Conservation (phyloP, 1,284 basidiomycete genomes). For the Trichosporon sp. region DNA sequence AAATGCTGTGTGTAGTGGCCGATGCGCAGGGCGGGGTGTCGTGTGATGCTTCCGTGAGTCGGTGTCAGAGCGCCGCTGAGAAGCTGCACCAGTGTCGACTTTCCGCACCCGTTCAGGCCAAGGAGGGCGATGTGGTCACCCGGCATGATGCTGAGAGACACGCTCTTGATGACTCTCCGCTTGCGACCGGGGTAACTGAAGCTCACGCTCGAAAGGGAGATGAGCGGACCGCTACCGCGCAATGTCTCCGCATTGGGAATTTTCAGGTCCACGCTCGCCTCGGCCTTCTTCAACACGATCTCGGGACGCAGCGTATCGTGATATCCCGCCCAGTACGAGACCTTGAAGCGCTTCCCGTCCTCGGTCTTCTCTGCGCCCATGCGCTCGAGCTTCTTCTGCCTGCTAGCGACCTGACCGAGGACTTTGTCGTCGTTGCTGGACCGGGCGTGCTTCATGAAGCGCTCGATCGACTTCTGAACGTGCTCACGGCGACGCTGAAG, state of each 20-base stretch:
- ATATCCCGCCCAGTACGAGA: constrained; percentile 56
- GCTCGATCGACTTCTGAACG: constrained; percentile 24
- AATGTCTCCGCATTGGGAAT: constrained; percentile 52
- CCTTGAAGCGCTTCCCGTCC: constrained; percentile 57
- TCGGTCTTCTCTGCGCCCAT: constrained; percentile 55
- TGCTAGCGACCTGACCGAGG: constrained; percentile 49
- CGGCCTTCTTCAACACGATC: constrained; percentile 53
- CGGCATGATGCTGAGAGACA: constrained; percentile 57
- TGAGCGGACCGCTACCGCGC: constrained; percentile 54
- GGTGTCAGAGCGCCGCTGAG: constrained; percentile 55
- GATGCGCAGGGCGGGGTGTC: constrained; percentile 57
- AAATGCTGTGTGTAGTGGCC: constrained; percentile 51
- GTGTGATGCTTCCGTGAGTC: constrained; percentile 55
- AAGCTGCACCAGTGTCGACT: constrained; percentile 60
- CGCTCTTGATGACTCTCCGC: constrained; percentile 51
- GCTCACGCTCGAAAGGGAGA: constrained; percentile 54
- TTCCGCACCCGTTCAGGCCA: constrained; percentile 56
- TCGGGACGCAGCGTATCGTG: constrained; percentile 51
- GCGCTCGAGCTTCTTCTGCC: constrained; percentile 61
- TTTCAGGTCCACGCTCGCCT: constrained; percentile 52
- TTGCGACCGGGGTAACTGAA: constrained; percentile 49
- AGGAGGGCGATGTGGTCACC: constrained; percentile 58
- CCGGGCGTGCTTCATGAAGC: constrained; percentile 17
- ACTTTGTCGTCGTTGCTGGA: constrained; percentile 15
- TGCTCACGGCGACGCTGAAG: constrained; percentile 56